Evolutionary conservation across 2,329 filamentous ascomycete genomes (phyloP).

Genomic region (Sclerotinia minor): DNA sequence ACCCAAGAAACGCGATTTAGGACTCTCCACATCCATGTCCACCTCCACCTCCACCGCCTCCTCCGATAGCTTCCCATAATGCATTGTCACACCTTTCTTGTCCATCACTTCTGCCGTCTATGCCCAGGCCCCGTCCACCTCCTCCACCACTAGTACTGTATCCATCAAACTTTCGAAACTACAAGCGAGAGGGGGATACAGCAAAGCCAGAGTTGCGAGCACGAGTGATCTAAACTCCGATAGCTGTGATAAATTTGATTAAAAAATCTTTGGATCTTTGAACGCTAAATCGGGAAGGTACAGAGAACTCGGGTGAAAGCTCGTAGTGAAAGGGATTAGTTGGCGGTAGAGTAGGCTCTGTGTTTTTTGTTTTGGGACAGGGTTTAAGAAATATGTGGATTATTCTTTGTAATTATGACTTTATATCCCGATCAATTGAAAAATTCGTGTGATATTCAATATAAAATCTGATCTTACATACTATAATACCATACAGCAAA

Average conservation of each 20-base stretch:
- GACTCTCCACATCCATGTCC: neutral
- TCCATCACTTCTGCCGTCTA: neutral
- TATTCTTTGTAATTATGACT: neutral
- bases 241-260: constrained; percentile 30
- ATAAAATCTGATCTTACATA: neutral
- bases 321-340: neutral
- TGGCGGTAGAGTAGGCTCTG: neutral
- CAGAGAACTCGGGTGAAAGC: neutral
- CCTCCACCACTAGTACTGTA: neutral
- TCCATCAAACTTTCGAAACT: neutral
- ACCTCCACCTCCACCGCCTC: neutral
- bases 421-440: neutral
- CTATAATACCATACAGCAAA: too few relatives aligned
- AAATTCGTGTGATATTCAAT: neutral
- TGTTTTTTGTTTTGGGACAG: neutral
- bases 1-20: neutral
- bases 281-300: constrained; percentile 20
- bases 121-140: neutral
- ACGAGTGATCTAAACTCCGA: neutral
- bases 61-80: neutral
- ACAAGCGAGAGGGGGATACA: neutral
- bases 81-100: neutral
- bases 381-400: neutral
- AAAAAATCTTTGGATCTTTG: constrained; percentile 30
- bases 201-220: neutral